Conservation (phyloP, 495 filamentous ascomycete species). For the Thermothielavioides terrestris region DNA sequence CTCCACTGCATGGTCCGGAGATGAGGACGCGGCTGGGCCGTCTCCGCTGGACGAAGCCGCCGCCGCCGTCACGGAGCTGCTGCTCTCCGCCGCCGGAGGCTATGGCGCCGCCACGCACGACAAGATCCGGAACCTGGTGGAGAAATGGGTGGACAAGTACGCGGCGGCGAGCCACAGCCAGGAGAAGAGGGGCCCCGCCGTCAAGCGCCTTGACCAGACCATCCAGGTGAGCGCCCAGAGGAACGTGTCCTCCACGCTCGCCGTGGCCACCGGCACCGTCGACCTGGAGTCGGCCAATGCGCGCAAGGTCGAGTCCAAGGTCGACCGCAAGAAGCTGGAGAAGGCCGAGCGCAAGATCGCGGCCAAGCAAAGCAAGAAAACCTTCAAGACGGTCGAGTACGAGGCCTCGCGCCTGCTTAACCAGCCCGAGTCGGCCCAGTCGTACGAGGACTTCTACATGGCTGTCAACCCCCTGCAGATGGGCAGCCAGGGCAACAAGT, state of each 20-base stretch:
- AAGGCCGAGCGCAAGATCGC: conserved; percentile 97
- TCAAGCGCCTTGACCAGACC: conserved; percentile 83
- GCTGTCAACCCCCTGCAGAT: conserved; percentile 92
- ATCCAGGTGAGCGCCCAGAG: conserved; percentile 90
- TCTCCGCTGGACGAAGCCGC: conserved; percentile 81
- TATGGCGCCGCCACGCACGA: conserved; percentile 56
- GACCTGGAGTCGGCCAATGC: conserved; percentile 89
- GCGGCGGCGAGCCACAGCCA: conserved; percentile 57
- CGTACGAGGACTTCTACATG: conserved; percentile 99
- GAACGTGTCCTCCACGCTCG: conserved; percentile 91
- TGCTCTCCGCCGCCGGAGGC: conserved; percentile 85
- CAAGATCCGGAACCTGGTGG: conserved; percentile 74
- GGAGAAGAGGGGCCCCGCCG: conserved; percentile 56
- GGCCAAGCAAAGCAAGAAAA: conserved; percentile 97
- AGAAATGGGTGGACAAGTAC: conserved; percentile 79
- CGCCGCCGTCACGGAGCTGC: conserved; percentile 69
- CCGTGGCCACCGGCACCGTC: conserved; percentile 71
- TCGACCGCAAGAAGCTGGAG: conserved; percentile 98
- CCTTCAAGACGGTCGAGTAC: conserved; percentile 95
- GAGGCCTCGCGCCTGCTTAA: conserved; percentile 88
- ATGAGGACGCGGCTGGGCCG: conserved; percentile 56
- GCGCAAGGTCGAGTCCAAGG: conserved; percentile 91
- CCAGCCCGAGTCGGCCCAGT: conserved; percentile 73
- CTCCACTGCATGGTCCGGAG: conserved; percentile 69
- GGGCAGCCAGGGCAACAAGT: conserved; percentile 65